Base-by-base conservation (phyloP, 2,329 filamentous ascomycete species). In the Fusarium multiceps region DNA sequence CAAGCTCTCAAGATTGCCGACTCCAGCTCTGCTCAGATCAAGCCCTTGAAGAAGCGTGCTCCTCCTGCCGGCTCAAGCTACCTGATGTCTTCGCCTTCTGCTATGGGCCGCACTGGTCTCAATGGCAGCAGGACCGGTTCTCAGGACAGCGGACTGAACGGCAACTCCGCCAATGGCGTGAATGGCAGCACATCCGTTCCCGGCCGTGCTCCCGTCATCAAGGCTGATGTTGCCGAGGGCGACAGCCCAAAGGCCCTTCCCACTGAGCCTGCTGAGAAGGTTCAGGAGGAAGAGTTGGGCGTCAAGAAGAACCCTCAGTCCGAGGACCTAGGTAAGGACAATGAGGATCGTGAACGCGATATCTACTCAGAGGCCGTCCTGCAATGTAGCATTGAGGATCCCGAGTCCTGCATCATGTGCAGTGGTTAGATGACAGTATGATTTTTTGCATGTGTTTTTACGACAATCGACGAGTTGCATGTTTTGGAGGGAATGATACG, bases 331-430 rank as follows among this genome's bases (percentile, higher is more conserved):
- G 87, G 91, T 61, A 86, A 88, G 25, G 88, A 91, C 68, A 93
- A 87, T 76, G 88, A 90, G 70, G 90, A 91, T 72, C 88, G 92
- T 13, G 94, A 98, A 80, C 89, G 89, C 53, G 95, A 99, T 79
- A 99, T 99, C 74, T 99, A 97, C 81, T 95, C 95, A 1, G 93
- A 98, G 74, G 93, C 94, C 62, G 94, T 93, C 18, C 85, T 99
- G 79, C 89, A 90, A 75, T 99, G 96, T 91, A 98, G 94, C 83
- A 98, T 99, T 80, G 94, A 98, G 79, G 98, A 98, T 85, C 93
- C 92, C 74, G 96, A 99, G 80, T 87, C 91, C 49, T 99, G 96
- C 80, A 80, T 97, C 71, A 98, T 99, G 96, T 99, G 96, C 90
- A 97, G 93, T 82, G 95, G 94, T 85, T 98, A 88, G 81, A 76